phyloP scores from a whole-genome alignment of 163 green algal species.

The Coccomyxa subellipsoidea region DNA sequence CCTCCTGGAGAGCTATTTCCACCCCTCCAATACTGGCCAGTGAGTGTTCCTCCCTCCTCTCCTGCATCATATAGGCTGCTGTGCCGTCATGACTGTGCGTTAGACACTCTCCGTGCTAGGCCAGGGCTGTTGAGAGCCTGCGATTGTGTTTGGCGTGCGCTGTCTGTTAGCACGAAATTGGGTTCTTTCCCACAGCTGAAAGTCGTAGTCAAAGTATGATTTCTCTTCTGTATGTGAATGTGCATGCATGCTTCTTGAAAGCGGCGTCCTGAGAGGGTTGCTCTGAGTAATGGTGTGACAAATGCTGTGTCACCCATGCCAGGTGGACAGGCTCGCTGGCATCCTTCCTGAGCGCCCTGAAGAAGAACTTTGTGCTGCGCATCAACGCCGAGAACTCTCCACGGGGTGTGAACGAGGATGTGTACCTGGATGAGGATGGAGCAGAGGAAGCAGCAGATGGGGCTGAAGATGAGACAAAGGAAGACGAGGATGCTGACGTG shows the following conservation, averaged over 20 bases:
- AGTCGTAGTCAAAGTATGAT: neutral
- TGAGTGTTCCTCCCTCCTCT: constrained; percentile 11
- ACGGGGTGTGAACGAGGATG: neutral
- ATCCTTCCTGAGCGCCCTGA: constrained; percentile 53
- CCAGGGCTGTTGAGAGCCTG: neutral
- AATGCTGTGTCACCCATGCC: no score
- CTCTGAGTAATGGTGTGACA: no score
- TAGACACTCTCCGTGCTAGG: neutral
- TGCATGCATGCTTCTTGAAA: no score
- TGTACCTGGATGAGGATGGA: constrained; percentile 3
- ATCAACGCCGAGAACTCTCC: constrained; percentile 29
- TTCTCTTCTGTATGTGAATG: neutral
- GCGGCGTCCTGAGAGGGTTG: no score
- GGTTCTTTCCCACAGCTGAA: no score
- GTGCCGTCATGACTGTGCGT: no score
- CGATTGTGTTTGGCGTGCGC: neutral
- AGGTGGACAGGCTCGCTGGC: constrained; percentile 59
- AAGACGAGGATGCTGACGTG: neutral
- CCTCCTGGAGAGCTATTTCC: constrained; percentile 88
- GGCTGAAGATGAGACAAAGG: neutral
- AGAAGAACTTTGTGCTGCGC: constrained; percentile 50
- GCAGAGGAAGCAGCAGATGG: constrained; percentile 3
- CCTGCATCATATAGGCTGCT: neutral
- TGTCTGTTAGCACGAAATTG: no score
- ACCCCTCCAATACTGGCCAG: constrained; percentile 76